phyloP scores from a whole-genome alignment of 2,329 filamentous ascomycete genomes.

The Penicillium capsulatum region DNA sequence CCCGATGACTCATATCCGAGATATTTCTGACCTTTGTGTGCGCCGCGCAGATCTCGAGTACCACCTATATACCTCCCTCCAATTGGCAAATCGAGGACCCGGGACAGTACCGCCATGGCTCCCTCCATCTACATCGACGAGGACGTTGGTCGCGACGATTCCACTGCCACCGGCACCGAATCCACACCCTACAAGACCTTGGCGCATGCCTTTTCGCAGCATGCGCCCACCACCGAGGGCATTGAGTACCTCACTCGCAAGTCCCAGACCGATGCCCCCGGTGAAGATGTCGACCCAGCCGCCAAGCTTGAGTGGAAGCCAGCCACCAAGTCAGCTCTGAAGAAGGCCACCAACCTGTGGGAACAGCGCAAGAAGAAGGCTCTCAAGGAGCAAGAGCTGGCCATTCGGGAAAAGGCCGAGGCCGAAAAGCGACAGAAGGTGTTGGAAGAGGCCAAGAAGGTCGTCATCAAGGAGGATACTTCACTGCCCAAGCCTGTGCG shows the following conservation, averaged over 20 bases:
- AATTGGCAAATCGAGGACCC: background rate
- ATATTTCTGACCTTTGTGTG: slow-evolving; percentile 6
- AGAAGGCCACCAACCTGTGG: slow-evolving; percentile 73
- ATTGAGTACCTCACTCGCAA: slow-evolving; percentile 66
- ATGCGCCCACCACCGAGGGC: slow-evolving; percentile 54
- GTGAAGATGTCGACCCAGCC: slow-evolving; percentile 60
- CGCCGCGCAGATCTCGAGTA: slow-evolving; percentile 6
- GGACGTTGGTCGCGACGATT: slow-evolving; percentile 68
- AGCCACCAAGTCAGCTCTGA: slow-evolving; percentile 75
- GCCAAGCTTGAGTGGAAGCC: slow-evolving; percentile 71
- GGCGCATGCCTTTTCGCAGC: slow-evolving; percentile 70
- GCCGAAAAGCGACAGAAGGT: slow-evolving; percentile 65
- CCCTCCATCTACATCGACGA: slow-evolving; percentile 71
- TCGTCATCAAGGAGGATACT: slow-evolving; percentile 64
- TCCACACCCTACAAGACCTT: slow-evolving; percentile 76
- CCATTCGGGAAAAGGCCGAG: slow-evolving; percentile 67
- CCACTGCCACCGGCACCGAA: slow-evolving; percentile 63
- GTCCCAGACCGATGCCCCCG: slow-evolving; percentile 58
- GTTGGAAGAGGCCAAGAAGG: slow-evolving; percentile 77
- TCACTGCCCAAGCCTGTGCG: slow-evolving; percentile 68
- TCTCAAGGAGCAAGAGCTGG: slow-evolving; percentile 68
- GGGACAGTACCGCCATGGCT: slow-evolving; percentile 28
- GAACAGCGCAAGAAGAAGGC: slow-evolving; percentile 81
- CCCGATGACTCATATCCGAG: slow-evolving; percentile 20
- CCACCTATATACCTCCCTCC: background rate